phyloP scores from a whole-genome alignment of 169 alveolate species.

The Plasmodium cynomolgi region DNA sequence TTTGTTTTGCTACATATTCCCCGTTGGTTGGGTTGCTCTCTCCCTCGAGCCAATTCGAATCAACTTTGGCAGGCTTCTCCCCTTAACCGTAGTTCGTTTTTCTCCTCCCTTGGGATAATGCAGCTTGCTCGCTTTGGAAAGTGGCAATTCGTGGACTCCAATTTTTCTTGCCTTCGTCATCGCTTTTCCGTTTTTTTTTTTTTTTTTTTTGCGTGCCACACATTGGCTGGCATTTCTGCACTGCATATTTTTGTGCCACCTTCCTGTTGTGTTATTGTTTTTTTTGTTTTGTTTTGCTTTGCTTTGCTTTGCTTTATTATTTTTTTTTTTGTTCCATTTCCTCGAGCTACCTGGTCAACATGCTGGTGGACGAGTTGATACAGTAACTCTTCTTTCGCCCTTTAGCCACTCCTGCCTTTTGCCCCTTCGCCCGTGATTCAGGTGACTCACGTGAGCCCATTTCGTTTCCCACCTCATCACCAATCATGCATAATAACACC shows the following conservation, averaged over 20 bases:
- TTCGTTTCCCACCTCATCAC: neutral
- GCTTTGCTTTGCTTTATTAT: neutral
- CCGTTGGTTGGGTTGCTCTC: neutral
- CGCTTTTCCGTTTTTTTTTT: neutral
- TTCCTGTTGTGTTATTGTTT: neutral
- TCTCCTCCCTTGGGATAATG: neutral
- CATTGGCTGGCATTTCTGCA: neutral
- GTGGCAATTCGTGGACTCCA: neutral
- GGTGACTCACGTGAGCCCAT: neutral
- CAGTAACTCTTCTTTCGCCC: neutral
- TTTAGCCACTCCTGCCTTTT: too few relatives aligned
- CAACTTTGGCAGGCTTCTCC: neutral
- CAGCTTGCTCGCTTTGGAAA: neutral
- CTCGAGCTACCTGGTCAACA: neutral
- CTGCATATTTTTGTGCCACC: neutral
- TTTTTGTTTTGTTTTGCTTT: too few relatives aligned
- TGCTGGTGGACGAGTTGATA: neutral
- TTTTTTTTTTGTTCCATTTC: neutral
- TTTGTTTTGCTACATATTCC: neutral
- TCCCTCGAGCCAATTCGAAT: neutral
- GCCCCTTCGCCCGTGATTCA: neutral
- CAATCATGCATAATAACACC: neutral
- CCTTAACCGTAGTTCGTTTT: neutral
- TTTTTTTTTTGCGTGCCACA: neutral
- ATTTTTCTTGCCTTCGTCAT: neutral